A percentile compares a stretch with the other conserved stretches of the same genome.
These are phyloP conservation scores for Cafeteria roenbergensis DNA, from an alignment of 108 stramenopile species.

Conservation along the genomic window DNA sequence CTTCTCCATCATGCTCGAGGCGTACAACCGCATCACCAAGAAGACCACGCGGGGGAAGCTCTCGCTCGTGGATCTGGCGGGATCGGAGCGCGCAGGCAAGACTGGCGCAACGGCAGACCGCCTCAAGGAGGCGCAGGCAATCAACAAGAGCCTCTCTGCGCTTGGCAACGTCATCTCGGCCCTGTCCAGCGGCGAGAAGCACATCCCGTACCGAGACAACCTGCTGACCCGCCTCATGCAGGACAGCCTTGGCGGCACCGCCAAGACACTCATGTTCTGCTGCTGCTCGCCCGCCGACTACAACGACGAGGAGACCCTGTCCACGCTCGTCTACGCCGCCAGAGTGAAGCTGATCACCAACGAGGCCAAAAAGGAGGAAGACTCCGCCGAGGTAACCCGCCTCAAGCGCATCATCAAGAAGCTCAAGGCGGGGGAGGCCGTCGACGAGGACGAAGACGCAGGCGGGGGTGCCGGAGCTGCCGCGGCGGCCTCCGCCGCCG, in stretches of 20 bases:
- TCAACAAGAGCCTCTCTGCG: conserved; percentile 55
- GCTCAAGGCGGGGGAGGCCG: conserved; percentile 1
- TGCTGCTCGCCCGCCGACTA: conserved; percentile 59
- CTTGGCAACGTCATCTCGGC: conserved; percentile 59
- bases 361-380: conserved; percentile 28
- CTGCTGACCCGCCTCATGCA: conserved; percentile 49
- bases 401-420: conserved; percentile 10
- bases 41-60: conserved; percentile 35
- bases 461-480: too few relatives aligned
- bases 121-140: conserved; percentile 52
- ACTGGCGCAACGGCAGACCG: conserved; percentile 29
- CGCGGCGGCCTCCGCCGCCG: too few relatives aligned
- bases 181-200: conserved; percentile 22
- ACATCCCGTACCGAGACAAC: conserved; percentile 48
- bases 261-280: conserved; percentile 61
- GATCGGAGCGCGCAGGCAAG: conserved; percentile 28
- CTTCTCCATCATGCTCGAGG: conserved; percentile 39
- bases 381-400: neutral
- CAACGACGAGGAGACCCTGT: conserved; percentile 50
- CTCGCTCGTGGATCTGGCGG: conserved; percentile 39
- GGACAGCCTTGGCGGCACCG: conserved; percentile 49
- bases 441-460: too few relatives aligned
- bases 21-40: conserved; percentile 35
- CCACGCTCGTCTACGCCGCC: conserved; percentile 25
- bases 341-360: conserved; percentile 47